phyloP scores from a whole-genome alignment of 1,284 basidiomycete genomes.

The Marasmius tenuissimus region DNA sequence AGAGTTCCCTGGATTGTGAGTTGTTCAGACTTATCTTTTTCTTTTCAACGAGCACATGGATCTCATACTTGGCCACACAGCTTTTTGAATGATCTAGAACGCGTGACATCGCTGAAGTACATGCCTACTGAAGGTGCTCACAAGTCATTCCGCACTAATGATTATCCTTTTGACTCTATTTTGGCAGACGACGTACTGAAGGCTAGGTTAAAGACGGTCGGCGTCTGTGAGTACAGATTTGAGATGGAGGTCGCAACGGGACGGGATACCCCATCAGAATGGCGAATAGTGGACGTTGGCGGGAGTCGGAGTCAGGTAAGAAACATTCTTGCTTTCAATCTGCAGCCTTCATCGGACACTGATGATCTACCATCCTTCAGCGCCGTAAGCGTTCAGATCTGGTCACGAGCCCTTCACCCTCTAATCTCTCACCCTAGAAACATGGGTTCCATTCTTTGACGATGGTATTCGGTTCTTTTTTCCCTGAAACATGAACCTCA shows the following conservation, averaged over 20 bases:
- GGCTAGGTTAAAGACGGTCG: slow-evolving; percentile 74
- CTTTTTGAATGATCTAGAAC: slow-evolving; percentile 70
- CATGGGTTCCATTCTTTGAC: slow-evolving; percentile 78
- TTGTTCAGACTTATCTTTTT: slow-evolving; percentile 26
- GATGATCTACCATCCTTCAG: slow-evolving; percentile 17
- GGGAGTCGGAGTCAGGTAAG: slow-evolving; percentile 73
- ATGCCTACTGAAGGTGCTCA: slow-evolving; percentile 66
- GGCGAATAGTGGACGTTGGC: slow-evolving; percentile 80
- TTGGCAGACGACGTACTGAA: slow-evolving; percentile 68
- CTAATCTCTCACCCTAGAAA: slow-evolving; percentile 38
- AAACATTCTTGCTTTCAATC: slow-evolving; percentile 14
- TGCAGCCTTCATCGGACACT: slow-evolving; percentile 5
- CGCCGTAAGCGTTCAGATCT: slow-evolving; percentile 34
- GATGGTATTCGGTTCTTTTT: slow-evolving; percentile 47
- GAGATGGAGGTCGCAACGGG: slow-evolving; percentile 73
- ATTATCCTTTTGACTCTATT: background rate
- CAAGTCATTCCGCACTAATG: background rate
- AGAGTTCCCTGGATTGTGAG: slow-evolving; percentile 74
- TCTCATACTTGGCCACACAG: slow-evolving; percentile 32
- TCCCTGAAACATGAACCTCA: slow-evolving; percentile 2
- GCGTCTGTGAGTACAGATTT: slow-evolving; percentile 75
- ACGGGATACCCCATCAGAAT: slow-evolving; percentile 70
- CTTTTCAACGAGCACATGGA: background rate
- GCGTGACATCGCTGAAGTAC: slow-evolving; percentile 62
- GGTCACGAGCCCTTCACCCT: slow-evolving; percentile 5